Percentiles rank a stretch among this genome's conserved stretches.
Conservation (phyloP, 495 filamentous ascomycete species). For the Aspergillus baeticus region DNA sequence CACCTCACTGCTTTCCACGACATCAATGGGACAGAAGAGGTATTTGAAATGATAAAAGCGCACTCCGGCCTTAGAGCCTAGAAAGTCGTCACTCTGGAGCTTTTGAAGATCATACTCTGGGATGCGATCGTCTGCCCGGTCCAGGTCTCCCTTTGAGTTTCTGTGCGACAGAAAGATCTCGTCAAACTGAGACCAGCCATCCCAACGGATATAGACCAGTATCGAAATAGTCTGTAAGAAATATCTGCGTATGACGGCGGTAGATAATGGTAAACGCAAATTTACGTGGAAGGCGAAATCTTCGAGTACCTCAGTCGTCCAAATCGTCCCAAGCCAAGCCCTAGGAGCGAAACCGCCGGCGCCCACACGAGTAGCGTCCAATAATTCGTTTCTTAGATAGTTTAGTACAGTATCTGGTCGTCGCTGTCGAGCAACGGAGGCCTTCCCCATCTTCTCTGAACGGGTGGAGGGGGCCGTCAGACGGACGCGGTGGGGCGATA, state of each 20-base stretch:
- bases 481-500: no score
- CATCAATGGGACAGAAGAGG: constrained; percentile 15
- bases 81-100: neutral
- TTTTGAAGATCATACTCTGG: neutral
- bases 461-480: no score
- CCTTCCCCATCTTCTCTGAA: no score
- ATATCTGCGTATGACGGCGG: neutral
- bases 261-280: no score
- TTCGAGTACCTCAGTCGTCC: constrained; percentile 4
- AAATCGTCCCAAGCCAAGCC: constrained; percentile 5
- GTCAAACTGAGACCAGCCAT: constrained; percentile 6
- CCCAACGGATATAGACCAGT: constrained; percentile 14
- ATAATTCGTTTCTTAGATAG: no score
- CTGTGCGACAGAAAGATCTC: constrained; percentile 5
- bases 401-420: no score
- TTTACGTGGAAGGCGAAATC: constrained; percentile 4
- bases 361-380: no score
- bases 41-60: constrained; percentile 2
- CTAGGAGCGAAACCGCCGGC: constrained; percentile 10
- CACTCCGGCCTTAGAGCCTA: neutral
- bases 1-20: constrained; percentile 9
- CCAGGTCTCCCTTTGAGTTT: no score
- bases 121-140: neutral
- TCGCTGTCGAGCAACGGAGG: no score
- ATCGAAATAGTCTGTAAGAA: constrained; percentile 17